Percentiles rank a stretch among this genome's conserved stretches.
phyloP scores from a whole-genome alignment of 2,329 filamentous ascomycete species.

The Chrysoporthe cubensis region DNA sequence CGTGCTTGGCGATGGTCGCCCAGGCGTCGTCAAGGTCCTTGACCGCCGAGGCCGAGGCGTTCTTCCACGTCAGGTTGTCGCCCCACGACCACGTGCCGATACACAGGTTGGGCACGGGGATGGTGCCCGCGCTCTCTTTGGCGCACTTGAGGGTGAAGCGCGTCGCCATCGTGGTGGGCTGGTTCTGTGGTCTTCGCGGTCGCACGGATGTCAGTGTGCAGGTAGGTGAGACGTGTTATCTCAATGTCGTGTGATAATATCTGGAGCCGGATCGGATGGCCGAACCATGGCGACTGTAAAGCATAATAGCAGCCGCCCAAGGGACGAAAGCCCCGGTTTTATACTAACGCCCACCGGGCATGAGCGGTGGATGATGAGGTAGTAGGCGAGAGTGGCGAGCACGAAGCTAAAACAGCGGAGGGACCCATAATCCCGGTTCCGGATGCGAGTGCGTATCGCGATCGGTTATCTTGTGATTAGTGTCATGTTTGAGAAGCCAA shows the following conservation, averaged over 20 bases:
- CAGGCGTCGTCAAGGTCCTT: constrained; percentile 63
- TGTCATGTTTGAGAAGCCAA: too few species aligned
- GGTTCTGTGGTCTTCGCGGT: neutral
- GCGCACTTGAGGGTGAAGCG: constrained; percentile 31
- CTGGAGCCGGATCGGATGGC: neutral
- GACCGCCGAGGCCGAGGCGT: constrained; percentile 75
- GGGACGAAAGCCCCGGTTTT: too few species aligned
- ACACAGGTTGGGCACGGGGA: constrained; percentile 53
- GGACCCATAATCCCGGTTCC: too few species aligned
- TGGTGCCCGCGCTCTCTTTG: constrained; percentile 29
- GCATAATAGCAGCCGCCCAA: too few species aligned
- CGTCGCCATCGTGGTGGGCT: constrained; percentile 16
- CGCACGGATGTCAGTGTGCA: too few species aligned
- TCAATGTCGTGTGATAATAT: neutral
- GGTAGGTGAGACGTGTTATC: neutral
- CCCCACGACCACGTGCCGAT: constrained; percentile 87
- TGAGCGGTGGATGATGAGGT: too few species aligned
- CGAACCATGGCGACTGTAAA: too few species aligned
- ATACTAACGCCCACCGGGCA: too few species aligned
- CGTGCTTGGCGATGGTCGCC: constrained; percentile 40
- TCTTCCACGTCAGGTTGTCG: constrained; percentile 69
- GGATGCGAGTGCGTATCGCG: too few species aligned
- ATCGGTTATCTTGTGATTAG: too few species aligned
- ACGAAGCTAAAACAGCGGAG: too few species aligned
- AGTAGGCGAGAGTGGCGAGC: too few species aligned